phyloP scores from a whole-genome alignment of 352 stramenopile species.

The Pythium sukuiense region DNA sequence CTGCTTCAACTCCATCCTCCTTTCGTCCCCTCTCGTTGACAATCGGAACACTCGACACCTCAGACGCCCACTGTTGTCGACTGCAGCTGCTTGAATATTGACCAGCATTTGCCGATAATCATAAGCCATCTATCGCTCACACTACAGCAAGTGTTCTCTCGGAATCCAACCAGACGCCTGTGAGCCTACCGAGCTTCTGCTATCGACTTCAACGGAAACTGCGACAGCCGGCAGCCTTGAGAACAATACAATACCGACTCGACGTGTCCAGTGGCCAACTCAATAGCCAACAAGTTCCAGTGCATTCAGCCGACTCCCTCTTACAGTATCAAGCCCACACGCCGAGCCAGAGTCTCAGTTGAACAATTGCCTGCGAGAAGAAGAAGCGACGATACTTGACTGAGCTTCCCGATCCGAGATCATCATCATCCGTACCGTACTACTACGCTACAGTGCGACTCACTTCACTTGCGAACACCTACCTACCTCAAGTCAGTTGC shows the following conservation, averaged over 20 bases:
- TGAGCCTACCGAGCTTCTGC: neutral
- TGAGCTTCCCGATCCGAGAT: neutral
- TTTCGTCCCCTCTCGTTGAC: neutral
- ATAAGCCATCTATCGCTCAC: neutral
- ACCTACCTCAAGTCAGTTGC: slow-evolving; percentile 16
- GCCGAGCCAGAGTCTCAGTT: neutral
- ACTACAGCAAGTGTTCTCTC: neutral
- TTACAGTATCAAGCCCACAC: neutral
- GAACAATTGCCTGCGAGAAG: neutral
- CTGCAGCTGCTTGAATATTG: neutral
- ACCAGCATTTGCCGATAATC: neutral
- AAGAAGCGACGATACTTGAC: neutral
- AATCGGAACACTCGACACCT: neutral
- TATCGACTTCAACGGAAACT: neutral
- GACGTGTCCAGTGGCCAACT: neutral
- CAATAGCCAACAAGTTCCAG: too few relatives aligned
- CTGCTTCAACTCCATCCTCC: neutral
- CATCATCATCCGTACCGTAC: slow-evolving; percentile 1
- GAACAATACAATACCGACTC: neutral
- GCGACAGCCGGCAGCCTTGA: slow-evolving; percentile 1
- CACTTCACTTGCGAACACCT: slow-evolving; percentile 25
- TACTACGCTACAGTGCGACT: slow-evolving; percentile 6
- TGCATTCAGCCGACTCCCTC: too few relatives aligned
- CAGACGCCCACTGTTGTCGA: neutral
- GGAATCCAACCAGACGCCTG: neutral